phyloP scores from a whole-genome alignment of 2,329 filamentous ascomycete genomes.

The Dothistroma septosporum region DNA sequence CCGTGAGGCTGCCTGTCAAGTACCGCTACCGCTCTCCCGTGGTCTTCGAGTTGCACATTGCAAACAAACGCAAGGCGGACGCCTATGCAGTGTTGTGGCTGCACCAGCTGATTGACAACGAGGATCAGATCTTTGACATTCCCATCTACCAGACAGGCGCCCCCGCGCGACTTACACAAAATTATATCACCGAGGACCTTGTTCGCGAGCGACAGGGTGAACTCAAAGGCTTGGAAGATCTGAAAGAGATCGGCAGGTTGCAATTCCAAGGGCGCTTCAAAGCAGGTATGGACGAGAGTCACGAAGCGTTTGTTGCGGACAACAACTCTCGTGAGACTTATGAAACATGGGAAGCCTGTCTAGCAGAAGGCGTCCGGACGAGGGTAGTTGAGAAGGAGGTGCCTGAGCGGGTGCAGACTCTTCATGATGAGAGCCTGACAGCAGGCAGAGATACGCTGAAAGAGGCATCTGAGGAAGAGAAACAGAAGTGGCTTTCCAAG shows the following conservation, averaged over 20 bases:
- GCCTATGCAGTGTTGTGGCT: conserved; percentile 83
- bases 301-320: conserved; percentile 76
- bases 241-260: conserved; percentile 76
- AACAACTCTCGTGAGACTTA: conserved; percentile 90
- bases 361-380: conserved; percentile 75
- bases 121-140: conserved; percentile 73
- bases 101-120: conserved; percentile 75
- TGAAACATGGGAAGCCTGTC: conserved; percentile 90
- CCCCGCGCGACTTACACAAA: conserved; percentile 73
- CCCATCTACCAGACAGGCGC: conserved; percentile 85
- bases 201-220: conserved; percentile 46
- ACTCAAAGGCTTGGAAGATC: conserved; percentile 67
- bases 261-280: conserved; percentile 80
- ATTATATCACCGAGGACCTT: conserved; percentile 83
- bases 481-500: conserved; percentile 71
- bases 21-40: conserved; percentile 86
- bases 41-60: conserved; percentile 76
- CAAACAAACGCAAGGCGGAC: conserved; percentile 65
- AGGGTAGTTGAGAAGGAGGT: conserved; percentile 69
- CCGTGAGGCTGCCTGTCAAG: conserved; percentile 78
- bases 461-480: conserved; percentile 66
- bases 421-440: conserved; percentile 77
- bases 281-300: conserved; percentile 81
- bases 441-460: conserved; percentile 78
- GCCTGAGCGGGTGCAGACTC: conserved; percentile 64